Evolutionary conservation across 768 basidiomycete genomes (phyloP).

Genomic region (Cyclocybe cylindracea): DNA sequence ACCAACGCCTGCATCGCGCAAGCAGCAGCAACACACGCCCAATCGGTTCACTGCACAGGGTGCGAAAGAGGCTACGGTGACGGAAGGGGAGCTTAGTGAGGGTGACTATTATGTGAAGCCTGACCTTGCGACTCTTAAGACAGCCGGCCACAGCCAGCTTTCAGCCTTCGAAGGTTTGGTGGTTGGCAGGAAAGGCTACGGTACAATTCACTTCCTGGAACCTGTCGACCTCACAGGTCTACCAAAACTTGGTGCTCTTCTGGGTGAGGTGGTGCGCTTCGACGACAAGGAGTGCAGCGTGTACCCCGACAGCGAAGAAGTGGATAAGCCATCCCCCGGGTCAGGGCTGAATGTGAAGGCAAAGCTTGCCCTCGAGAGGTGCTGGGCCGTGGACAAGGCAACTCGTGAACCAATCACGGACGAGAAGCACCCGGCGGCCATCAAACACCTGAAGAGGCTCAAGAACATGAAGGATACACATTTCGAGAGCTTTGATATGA

Average conservation of each 20-base stretch:
- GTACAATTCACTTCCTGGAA: constrained; percentile 81
- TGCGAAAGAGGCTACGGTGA: constrained; percentile 25
- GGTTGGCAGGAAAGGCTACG: constrained; percentile 91
- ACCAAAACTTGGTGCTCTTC: constrained; percentile 73
- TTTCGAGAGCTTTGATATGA: constrained; percentile 79
- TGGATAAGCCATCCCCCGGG: constrained; percentile 81
- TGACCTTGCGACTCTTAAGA: constrained; percentile 68
- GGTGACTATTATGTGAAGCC: constrained; percentile 95
- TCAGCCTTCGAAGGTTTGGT: constrained; percentile 73
- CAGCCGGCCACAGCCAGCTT: constrained; percentile 71
- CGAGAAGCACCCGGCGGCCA: constrained; percentile 61
- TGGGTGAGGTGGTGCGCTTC: constrained; percentile 87
- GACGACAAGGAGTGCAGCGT: constrained; percentile 92
- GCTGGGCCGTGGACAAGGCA: constrained; percentile 91
- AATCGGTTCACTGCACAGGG: constrained; percentile 39
- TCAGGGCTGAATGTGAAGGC: constrained; percentile 90
- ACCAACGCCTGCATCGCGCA: constrained; percentile 36
- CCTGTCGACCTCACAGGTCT: constrained; percentile 87
- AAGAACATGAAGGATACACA: constrained; percentile 84
- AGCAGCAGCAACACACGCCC: constrained; percentile 41
- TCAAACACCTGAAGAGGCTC: constrained; percentile 78
- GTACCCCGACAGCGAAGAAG: constrained; percentile 88
- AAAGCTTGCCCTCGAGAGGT: constrained; percentile 70
- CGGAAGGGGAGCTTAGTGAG: constrained; percentile 53
- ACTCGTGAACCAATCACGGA: constrained; percentile 91